A percentile compares a stretch with the other conserved stretches of the same genome.
phyloP scores from a whole-genome alignment of 2,329 filamentous ascomycete species.

The Paecilomyces niveus region DNA sequence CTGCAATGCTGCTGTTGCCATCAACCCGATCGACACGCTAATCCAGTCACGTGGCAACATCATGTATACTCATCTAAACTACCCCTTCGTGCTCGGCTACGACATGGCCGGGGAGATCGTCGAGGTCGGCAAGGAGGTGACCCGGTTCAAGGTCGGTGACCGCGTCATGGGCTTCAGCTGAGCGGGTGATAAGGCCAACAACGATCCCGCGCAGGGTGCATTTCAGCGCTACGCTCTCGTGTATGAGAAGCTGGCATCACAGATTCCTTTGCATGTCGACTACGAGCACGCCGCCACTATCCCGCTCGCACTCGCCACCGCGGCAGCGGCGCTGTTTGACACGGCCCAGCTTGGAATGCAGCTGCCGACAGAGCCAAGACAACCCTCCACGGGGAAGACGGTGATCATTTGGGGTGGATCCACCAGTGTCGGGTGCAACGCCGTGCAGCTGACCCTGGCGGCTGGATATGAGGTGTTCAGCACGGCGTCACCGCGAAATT shows the following conservation, averaged over 20 bases:
- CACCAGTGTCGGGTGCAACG: slow-evolving; percentile 19
- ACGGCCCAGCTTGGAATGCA: slow-evolving; percentile 12
- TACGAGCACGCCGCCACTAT: slow-evolving; percentile 27
- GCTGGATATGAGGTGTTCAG: too few relatives aligned
- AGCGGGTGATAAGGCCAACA: slow-evolving; percentile 5
- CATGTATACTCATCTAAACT: slow-evolving; percentile 22
- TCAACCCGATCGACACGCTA: slow-evolving; percentile 40
- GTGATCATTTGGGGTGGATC: slow-evolving; percentile 27
- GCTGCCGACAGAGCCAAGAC: slow-evolving; percentile 14
- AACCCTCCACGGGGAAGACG: slow-evolving; percentile 9
- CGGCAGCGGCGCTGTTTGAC: slow-evolving; percentile 24
- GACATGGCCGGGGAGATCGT: slow-evolving; percentile 41
- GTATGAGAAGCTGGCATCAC: slow-evolving; percentile 9
- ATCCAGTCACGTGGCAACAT: slow-evolving; percentile 22
- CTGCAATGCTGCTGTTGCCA: slow-evolving; percentile 32
- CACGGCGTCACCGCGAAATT: too few relatives aligned
- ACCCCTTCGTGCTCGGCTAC: slow-evolving; percentile 32
- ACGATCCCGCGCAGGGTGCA: slow-evolving; percentile 12
- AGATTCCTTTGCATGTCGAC: slow-evolving; percentile 23
- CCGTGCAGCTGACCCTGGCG: slow-evolving; percentile 15
- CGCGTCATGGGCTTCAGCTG: slow-evolving; percentile 17
- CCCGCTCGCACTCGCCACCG: slow-evolving; percentile 26
- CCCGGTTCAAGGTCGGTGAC: slow-evolving; percentile 20
- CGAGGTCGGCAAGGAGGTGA: slow-evolving; percentile 28
- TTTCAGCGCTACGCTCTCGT: slow-evolving; percentile 23